Evolutionary conservation across 305 asterid genomes (phyloP).

Genomic region (Ajuga reptans): DNA sequence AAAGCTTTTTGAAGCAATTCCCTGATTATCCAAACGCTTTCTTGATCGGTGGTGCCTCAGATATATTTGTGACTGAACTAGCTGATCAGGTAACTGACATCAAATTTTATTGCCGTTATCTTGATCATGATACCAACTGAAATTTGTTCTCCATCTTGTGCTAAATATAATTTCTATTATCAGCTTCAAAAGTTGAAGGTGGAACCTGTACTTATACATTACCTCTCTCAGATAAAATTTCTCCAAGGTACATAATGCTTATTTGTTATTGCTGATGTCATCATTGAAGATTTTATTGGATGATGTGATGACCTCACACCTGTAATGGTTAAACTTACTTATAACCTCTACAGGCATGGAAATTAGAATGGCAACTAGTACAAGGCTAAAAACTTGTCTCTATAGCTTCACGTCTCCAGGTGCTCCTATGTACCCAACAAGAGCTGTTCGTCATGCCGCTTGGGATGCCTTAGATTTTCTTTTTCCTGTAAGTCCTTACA

Average conservation of each 20-base stretch:
- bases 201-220: constrained; percentile 90
- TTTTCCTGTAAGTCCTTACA: constrained; percentile 64
- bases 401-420: constrained; percentile 98
- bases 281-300: not conserved
- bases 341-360: constrained; percentile 53
- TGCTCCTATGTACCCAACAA: constrained; percentile 92
- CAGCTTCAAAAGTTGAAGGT: constrained; percentile 94
- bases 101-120: not conserved
- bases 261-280: not conserved
- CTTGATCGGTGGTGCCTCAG: constrained; percentile 69
- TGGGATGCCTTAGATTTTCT: constrained; percentile 85
- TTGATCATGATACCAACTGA: constrained; percentile 16
- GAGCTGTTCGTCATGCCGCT: constrained; percentile 96
- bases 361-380: constrained; percentile 79
- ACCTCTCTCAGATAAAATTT: constrained; percentile 64
- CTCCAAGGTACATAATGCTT: constrained; percentile 54
- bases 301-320: not conserved
- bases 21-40: constrained; percentile 87
- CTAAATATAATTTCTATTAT: constrained; percentile 12
- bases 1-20: constrained; percentile 60
- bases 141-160: not conserved
- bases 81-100: constrained; percentile 66
- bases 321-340: not conserved
- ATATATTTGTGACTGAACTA: constrained; percentile 70
- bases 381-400: constrained; percentile 79